A percentile compares a stretch with the other conserved stretches of the same genome.
Evolutionary conservation across 805 yeast species (phyloP).

Genomic region (Metschnikowia chrysomelidarum): DNA sequence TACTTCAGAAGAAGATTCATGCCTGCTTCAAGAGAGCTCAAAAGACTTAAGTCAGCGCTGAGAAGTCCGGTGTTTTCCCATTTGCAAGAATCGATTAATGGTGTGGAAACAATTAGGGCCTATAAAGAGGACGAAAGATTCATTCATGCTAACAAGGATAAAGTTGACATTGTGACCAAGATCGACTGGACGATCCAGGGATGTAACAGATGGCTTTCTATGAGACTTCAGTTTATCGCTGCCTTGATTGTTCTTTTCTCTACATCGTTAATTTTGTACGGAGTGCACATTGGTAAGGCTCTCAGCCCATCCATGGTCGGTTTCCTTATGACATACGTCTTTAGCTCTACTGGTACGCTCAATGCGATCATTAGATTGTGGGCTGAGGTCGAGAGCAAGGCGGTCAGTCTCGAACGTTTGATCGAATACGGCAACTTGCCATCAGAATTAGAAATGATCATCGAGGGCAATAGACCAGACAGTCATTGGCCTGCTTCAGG

Average conservation of each 20-base stretch:
- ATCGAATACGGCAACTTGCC: slow-evolving; percentile 35
- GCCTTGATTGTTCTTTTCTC: slow-evolving; percentile 31
- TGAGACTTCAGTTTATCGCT: slow-evolving; percentile 37
- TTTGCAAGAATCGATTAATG: slow-evolving; percentile 37
- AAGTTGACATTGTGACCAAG: slow-evolving; percentile 26
- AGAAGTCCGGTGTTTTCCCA: slow-evolving; percentile 36
- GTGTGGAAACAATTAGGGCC: slow-evolving; percentile 36
- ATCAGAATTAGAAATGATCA: slow-evolving; percentile 18
- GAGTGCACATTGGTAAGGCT: slow-evolving; percentile 23
- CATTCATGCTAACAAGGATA: slow-evolving; percentile 21
- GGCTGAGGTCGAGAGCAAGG: slow-evolving; percentile 35
- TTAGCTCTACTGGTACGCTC: slow-evolving; percentile 30
- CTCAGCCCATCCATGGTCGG: slow-evolving; percentile 37
- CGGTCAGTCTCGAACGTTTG: slow-evolving; percentile 37
- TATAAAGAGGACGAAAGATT: slow-evolving; percentile 31
- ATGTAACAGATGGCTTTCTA: slow-evolving; percentile 35
- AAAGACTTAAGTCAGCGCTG: slow-evolving; percentile 29
- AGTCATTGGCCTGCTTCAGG: slow-evolving; percentile 25
- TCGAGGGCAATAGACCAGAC: slow-evolving; percentile 32
- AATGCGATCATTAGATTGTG: slow-evolving; percentile 32
- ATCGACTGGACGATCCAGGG: slow-evolving; percentile 23
- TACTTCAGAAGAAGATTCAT: slow-evolving; percentile 30
- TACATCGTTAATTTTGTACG: slow-evolving; percentile 26
- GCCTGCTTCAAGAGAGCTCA: slow-evolving; percentile 36
- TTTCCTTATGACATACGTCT: slow-evolving; percentile 36